A percentile compares a stretch with the other conserved stretches of the same genome.
Conservation (phyloP, 495 filamentous ascomycete species). For the Hypoxylon rickii region DNA sequence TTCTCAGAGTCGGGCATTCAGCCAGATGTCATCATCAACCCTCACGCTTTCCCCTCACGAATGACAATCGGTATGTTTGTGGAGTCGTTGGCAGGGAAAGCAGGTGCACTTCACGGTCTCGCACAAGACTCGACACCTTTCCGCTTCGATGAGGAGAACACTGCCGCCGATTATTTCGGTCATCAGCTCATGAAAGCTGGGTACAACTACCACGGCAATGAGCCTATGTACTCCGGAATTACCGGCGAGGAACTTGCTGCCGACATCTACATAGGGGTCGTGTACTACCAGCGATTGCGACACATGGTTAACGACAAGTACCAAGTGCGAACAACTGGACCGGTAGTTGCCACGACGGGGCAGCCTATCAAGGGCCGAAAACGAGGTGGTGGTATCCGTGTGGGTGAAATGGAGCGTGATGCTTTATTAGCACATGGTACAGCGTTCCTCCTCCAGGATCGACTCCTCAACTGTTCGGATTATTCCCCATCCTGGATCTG, state of each 20-base stretch:
- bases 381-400: conserved; percentile 95
- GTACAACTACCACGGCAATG: conserved; percentile 97
- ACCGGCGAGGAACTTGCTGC: conserved; percentile 91
- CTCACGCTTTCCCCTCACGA: conserved; percentile 99
- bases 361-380: conserved; percentile 96
- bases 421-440: conserved; percentile 92
- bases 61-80: conserved; percentile 99
- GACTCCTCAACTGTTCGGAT: conserved; percentile 95
- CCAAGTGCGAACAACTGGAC: conserved; percentile 95
- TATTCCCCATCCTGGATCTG: conserved; percentile 88
- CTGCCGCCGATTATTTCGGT: conserved; percentile 92
- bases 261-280: conserved; percentile 95
- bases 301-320: conserved; percentile 99
- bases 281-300: conserved; percentile 95
- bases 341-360: conserved; percentile 83
- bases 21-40: conserved; percentile 98
- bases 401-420: conserved; percentile 99
- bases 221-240: conserved; percentile 96
- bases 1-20: conserved; percentile 97
- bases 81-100: conserved; percentile 94
- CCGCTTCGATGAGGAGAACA: conserved; percentile 89
- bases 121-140: conserved; percentile 95
- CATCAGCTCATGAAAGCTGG: conserved; percentile 91
- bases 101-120: conserved; percentile 89
- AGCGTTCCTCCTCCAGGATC: conserved; percentile 92